phyloP scores from a whole-genome alignment of 148 eudicot genomes.

The Linanthus parryae region DNA sequence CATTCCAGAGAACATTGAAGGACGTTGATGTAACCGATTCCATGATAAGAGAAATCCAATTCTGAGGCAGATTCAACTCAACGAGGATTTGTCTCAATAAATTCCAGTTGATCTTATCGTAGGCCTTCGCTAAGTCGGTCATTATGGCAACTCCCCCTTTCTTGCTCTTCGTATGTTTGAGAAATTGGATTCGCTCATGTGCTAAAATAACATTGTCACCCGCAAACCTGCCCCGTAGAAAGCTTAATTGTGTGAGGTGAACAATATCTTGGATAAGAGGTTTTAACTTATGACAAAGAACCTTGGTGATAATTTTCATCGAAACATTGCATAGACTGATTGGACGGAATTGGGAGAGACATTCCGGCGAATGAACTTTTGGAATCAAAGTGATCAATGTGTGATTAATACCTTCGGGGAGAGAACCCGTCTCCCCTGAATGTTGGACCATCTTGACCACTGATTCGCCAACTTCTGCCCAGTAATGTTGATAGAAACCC shows the following conservation, averaged over 20 bases:
- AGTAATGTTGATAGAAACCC: not conserved
- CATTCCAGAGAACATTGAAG: not conserved
- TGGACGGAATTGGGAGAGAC: not conserved
- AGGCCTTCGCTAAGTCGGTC: not conserved
- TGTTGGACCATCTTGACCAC: not conserved
- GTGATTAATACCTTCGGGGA: not conserved
- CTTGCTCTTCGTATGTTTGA: not conserved
- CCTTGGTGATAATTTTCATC: not conserved
- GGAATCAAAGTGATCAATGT: not conserved
- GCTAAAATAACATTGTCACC: not conserved
- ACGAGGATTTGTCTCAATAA: not conserved
- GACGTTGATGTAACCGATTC: not conserved
- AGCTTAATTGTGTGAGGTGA: not conserved
- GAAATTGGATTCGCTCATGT: not conserved
- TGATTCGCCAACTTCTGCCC: not conserved
- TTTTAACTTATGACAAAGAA: not conserved
- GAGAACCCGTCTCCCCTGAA: not conserved
- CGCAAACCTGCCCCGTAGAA: not conserved
- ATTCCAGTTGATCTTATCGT: not conserved
- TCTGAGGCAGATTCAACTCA: not conserved
- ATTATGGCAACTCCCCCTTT: not conserved
- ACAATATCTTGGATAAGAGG: not conserved
- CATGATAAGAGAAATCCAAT: conserved; percentile 2
- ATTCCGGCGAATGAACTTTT: not conserved
- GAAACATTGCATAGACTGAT: not conserved